Evolutionary conservation across 192 early-diverging fungal species (phyloP).

Genomic region (Umbelopsis sp.): DNA sequence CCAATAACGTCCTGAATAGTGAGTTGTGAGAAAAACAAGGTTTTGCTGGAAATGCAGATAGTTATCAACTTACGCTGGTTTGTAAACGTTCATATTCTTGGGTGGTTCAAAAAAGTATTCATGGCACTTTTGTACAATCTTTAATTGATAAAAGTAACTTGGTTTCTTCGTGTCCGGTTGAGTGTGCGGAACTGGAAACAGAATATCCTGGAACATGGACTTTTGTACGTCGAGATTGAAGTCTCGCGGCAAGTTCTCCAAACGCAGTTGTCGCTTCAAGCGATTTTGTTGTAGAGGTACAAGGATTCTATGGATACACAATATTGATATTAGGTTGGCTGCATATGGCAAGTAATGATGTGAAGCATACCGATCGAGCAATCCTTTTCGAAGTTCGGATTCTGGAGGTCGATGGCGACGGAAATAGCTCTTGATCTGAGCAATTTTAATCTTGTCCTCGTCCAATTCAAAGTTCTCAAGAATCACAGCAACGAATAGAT

Average conservation of each 20-base stretch:
- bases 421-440: slow-evolving; percentile 38
- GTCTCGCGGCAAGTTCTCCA: background rate
- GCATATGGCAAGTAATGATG: background rate
- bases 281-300: slow-evolving; percentile 7
- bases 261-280: background rate
- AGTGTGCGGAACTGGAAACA: background rate
- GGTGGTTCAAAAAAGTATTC: slow-evolving; percentile 10
- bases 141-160: background rate
- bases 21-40: background rate
- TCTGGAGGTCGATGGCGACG: slow-evolving; percentile 18
- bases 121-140: background rate
- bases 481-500: slow-evolving; percentile 60
- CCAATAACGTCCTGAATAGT: background rate
- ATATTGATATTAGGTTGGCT: background rate
- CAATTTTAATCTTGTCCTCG: slow-evolving; percentile 45
- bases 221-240: slow-evolving; percentile 2
- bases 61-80: background rate
- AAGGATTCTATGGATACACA: background rate
- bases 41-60: background rate
- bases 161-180: background rate
- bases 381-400: background rate
- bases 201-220: slow-evolving; percentile 17
- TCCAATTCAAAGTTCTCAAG: slow-evolving; percentile 62
- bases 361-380: background rate
- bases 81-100: background rate